Evolutionary conservation across 345 rosid genomes (phyloP).

Genomic region (Eucalyptus paniculata): DNA sequence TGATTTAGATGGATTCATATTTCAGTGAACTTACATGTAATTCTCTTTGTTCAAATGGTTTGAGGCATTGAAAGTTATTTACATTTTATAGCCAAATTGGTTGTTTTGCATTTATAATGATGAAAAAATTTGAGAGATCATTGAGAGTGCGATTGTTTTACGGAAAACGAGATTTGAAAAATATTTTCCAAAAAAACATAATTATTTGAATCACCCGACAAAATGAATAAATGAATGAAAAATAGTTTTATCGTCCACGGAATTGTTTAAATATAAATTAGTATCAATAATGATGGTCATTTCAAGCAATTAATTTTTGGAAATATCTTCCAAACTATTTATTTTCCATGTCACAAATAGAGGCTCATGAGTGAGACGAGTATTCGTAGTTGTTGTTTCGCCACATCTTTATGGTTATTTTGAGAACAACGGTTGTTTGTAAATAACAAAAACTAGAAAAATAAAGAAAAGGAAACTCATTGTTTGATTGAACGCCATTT

Average conservation of each 20-base stretch:
- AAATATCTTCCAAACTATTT: neutral
- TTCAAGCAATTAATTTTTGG: neutral
- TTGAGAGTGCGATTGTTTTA: fast-evolving
- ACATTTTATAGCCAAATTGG: neutral
- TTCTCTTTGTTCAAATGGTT: neutral
- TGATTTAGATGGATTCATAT: neutral
- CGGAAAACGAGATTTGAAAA: neutral
- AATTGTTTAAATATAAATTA: neutral
- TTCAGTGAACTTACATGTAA: neutral
- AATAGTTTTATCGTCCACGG: fast-evolving
- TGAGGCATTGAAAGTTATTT: neutral
- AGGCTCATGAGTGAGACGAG: neutral
- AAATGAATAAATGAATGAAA: neutral
- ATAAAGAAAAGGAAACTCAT: neutral
- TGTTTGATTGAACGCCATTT: neutral
- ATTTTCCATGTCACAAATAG: fast-evolving
- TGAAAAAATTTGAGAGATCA: neutral
- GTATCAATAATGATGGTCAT: neutral
- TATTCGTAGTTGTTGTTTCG: neutral
- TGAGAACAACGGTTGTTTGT: neutral
- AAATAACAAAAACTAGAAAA: neutral
- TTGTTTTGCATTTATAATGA: neutral
- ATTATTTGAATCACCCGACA: neutral
- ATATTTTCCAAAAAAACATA: neutral
- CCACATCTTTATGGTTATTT: neutral